Base-by-base conservation (phyloP, 345 rosid species). In the Hypericum perforatum region DNA sequence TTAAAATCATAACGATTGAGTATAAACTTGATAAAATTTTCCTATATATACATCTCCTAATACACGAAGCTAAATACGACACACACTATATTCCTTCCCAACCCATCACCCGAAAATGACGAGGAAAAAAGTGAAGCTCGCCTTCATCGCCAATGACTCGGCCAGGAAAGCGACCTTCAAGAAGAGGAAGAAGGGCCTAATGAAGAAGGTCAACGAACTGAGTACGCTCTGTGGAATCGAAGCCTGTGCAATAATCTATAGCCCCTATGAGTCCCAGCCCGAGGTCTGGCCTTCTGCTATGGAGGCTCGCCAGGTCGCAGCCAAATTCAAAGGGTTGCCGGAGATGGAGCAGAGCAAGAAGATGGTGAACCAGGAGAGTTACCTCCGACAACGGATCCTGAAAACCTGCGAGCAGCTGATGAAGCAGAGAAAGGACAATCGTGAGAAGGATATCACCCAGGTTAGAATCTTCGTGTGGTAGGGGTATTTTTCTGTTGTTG, bases 301-400 rank as follows among this genome's bases (percentile, higher is more conserved):
- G 6, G 65, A 51, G 40, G 57, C 46, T 13, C 53, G 45, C 11
- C 37, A 45, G 0, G 65, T 61, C 40, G 36, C 54, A 46, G 57
- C 37, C 59, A 70, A 39, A 59, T 51, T 63, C 45, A 45, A 44
- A 39, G 43, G 48, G n/a, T 58, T 75, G 56, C 70, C 84, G n/a
- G 58, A 67, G 9, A 66, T 70, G 69, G 78, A 78, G 12, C 81
- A 66, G 43, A 59, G 66, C 56, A 76, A 75, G 43, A 58, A 72
- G 57, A 78, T 73, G 84, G 44, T 73, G 72, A 66, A 76, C 57
- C 84, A 78, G 47, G 71, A 48, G 29, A 61, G 61, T 39, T 68
- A 67, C 57, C 63, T 78, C 63, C 45, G 44, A 6, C 53, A 60
- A 51, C 70, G 76, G 69, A 57, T 74, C 42, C 7, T 50, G 10